Percentiles rank a stretch among this genome's conserved stretches.
phyloP scores from a whole-genome alignment of 257 asterid species.

The Solanum rostratum region DNA sequence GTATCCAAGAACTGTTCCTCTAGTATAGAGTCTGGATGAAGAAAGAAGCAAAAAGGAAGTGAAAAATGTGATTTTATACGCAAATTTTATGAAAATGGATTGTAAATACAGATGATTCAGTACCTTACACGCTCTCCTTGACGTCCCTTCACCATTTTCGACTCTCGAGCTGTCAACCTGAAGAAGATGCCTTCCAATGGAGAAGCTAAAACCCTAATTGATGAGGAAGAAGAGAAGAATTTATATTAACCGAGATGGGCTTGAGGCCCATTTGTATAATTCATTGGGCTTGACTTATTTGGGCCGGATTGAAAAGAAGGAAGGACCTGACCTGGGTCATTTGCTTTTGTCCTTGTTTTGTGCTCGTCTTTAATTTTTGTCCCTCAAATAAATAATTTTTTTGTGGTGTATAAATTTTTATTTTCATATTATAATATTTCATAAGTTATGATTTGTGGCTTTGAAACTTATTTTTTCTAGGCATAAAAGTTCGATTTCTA shows the following conservation, averaged over 20 bases:
- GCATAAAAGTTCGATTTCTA: background rate
- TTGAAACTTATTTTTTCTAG: background rate
- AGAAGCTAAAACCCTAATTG: background rate
- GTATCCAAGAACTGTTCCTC: slow-evolving; percentile 63
- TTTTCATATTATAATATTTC: background rate
- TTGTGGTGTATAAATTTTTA: background rate
- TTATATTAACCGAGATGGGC: background rate
- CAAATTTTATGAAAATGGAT: background rate
- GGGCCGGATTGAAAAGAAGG: background rate
- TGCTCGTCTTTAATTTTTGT: background rate
- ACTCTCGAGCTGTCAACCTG: background rate
- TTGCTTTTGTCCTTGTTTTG: background rate
- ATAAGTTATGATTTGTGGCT: background rate
- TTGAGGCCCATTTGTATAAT: background rate
- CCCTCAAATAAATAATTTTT: background rate
- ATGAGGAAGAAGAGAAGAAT: background rate
- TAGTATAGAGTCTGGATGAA: slow-evolving; percentile 28
- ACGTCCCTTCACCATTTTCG: slow-evolving; percentile 56
- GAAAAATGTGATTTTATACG: background rate
- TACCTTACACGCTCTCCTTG: slow-evolving; percentile 69
- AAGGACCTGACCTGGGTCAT: background rate
- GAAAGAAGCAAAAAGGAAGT: background rate
- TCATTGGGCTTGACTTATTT: background rate
- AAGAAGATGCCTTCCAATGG: rapidly evolving
- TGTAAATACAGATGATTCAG: background rate